Evolutionary conservation across 2,329 filamentous ascomycete species (phyloP).

Genomic region (Seiridium cupressi): DNA sequence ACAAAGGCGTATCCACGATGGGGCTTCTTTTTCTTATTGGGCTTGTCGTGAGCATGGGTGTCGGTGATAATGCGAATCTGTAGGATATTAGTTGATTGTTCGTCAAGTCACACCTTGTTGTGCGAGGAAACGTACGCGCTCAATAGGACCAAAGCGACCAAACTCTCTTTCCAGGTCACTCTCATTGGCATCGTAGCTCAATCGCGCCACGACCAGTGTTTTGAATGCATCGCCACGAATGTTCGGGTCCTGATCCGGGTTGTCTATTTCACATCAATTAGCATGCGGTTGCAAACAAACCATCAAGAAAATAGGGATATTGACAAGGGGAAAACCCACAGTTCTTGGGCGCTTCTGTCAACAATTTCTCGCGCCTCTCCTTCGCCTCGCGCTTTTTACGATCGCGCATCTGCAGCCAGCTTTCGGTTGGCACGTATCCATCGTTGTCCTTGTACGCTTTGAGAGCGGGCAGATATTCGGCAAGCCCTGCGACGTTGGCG

Average conservation of each 20-base stretch:
- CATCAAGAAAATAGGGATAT: not conserved
- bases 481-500: constrained; percentile 69
- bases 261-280: constrained; percentile 53
- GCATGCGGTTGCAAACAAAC: not conserved
- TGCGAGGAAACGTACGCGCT: constrained; percentile 62
- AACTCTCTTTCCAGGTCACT: constrained; percentile 93
- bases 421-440: constrained; percentile 79
- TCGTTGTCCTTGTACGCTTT: constrained; percentile 77
- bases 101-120: not conserved
- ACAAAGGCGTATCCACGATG: constrained; percentile 95
- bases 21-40: constrained; percentile 75
- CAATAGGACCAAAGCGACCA: constrained; percentile 88
- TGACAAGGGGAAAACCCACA: constrained; percentile 45
- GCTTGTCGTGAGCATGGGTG: constrained; percentile 65
- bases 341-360: constrained; percentile 61
- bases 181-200: constrained; percentile 86
- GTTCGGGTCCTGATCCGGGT: constrained; percentile 81
- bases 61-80: constrained; percentile 88
- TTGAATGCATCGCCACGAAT: constrained; percentile 92
- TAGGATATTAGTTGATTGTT: constrained; percentile 9
- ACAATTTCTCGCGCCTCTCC: constrained; percentile 59
- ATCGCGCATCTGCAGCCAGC: constrained; percentile 86
- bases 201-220: constrained; percentile 86
- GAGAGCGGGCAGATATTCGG: constrained; percentile 70
- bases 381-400: constrained; percentile 80